A percentile compares a stretch with the other conserved stretches of the same genome.
These are phyloP conservation scores for Hortiboletus campestris DNA, from an alignment of 768 basidiomycete genomes.

Conservation along the genomic window DNA sequence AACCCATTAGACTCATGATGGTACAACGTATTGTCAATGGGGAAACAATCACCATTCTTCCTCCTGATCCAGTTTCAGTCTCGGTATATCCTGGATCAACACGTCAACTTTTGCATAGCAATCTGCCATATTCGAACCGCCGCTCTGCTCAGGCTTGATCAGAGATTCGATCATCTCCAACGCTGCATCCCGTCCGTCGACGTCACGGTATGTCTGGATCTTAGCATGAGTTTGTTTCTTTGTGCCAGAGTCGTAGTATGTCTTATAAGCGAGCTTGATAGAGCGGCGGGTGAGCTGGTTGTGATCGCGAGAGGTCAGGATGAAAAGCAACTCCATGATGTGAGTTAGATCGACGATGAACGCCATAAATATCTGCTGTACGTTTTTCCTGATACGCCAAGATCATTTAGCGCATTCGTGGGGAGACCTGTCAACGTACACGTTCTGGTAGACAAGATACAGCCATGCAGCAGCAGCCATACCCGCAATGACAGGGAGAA, in stretches of 20 bases:
- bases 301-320: background rate
- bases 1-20: no score
- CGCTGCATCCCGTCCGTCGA: background rate
- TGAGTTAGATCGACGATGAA: no score
- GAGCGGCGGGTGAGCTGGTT: background rate
- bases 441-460: background rate
- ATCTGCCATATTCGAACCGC: no score
- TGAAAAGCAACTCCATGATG: no score
- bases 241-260: background rate
- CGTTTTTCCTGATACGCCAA: background rate
- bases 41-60: no score
- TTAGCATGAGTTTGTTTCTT: background rate
- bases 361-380: background rate
- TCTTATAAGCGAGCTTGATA: background rate
- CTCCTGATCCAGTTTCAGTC: no score
- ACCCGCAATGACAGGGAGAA: background rate
- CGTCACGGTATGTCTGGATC: background rate
- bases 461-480: background rate
- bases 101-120: no score
- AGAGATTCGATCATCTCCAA: background rate
- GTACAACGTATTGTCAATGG: no score
- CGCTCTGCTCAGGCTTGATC: no score
- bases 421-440: background rate
- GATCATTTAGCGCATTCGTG: background rate
- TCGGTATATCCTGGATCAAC: no score